A percentile compares a stretch with the other conserved stretches of the same genome.
Evolutionary conservation across 2,329 filamentous ascomycete genomes (phyloP).

Genomic region (Triangularia verruculosa): DNA sequence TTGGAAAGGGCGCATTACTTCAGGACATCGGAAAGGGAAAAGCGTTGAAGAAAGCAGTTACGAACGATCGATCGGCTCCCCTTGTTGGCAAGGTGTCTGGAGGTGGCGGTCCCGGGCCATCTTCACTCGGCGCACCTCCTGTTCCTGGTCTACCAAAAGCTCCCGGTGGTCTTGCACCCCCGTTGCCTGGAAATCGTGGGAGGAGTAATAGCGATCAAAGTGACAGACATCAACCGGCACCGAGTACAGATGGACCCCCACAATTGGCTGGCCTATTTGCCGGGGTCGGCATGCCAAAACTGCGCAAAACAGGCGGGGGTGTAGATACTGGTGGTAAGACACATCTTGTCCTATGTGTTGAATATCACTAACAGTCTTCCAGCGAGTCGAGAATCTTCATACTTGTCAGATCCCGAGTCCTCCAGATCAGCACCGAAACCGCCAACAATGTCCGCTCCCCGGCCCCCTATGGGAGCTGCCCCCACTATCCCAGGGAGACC

Average conservation of each 20-base stretch:
- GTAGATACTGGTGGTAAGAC: slow-evolving; percentile 66
- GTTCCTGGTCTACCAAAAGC: slow-evolving; percentile 63
- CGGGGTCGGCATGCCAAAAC: slow-evolving; percentile 91
- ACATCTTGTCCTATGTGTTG: not conserved
- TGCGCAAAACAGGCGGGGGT: slow-evolving; percentile 81
- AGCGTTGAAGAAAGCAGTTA: slow-evolving; percentile 77
- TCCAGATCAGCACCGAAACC: slow-evolving; percentile 50
- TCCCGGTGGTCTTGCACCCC: slow-evolving; percentile 67
- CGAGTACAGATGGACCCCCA: slow-evolving; percentile 59
- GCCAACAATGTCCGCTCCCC: slow-evolving; percentile 54
- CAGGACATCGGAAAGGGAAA: slow-evolving; percentile 82
- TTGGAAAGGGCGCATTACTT: slow-evolving; percentile 72
- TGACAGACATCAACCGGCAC: slow-evolving; percentile 44
- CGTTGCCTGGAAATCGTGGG: slow-evolving; percentile 65
- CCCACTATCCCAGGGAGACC: slow-evolving; percentile 58
- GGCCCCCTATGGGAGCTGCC: slow-evolving; percentile 55
- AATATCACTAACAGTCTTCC: slow-evolving; percentile 23
- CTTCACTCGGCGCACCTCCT: slow-evolving; percentile 72
- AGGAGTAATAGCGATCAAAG: slow-evolving; percentile 81
- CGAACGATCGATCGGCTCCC: slow-evolving; percentile 90
- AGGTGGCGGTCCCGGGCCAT: slow-evolving; percentile 54
- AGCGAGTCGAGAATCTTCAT: slow-evolving; percentile 68
- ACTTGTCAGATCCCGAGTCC: slow-evolving; percentile 76
- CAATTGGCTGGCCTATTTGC: slow-evolving; percentile 87
- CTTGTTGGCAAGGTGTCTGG: slow-evolving; percentile 51